Conservation (phyloP, 306 rosid genomes). For the Castanea mollissima region DNA sequence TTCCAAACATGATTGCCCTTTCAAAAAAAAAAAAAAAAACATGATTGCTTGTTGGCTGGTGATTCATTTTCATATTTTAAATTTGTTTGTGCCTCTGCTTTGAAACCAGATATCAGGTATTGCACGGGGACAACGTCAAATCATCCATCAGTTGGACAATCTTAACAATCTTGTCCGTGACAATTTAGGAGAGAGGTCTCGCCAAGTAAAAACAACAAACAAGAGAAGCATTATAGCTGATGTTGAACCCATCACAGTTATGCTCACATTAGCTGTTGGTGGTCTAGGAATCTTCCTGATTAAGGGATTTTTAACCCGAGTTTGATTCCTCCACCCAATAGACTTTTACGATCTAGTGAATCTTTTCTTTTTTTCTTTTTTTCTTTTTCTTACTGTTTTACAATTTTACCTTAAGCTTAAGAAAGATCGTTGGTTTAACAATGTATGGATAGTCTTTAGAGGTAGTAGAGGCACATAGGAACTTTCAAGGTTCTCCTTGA, state of each 20-base stretch:
- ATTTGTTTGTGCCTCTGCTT: conserved; percentile 8
- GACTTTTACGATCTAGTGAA: neutral
- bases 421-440: conserved; percentile 33
- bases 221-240: conserved; percentile 37
- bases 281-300: conserved; percentile 67
- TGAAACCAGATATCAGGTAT: conserved; percentile 59
- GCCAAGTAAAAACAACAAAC: conserved; percentile 50
- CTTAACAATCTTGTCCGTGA: conserved; percentile 67
- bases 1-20: neutral
- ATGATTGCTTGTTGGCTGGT: neutral
- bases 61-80: neutral
- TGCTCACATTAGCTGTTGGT: conserved; percentile 55
- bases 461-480: conserved; percentile 25
- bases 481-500: conserved; percentile 25
- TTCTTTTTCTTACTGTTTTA: neutral
- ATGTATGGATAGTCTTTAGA: conserved; percentile 15
- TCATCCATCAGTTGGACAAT: conserved; percentile 77
- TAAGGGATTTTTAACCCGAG: conserved; percentile 48
- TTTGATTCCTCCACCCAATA: conserved; percentile 32
- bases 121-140: conserved; percentile 73
- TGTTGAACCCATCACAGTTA: conserved; percentile 33
- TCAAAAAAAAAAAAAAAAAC: too few species aligned
- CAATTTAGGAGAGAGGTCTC: conserved; percentile 42
- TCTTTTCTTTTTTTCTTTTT: too few species aligned
- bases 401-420: conserved; percentile 43